Conservation (phyloP, 129 eudicot species). For the Sambucus nigra region DNA sequence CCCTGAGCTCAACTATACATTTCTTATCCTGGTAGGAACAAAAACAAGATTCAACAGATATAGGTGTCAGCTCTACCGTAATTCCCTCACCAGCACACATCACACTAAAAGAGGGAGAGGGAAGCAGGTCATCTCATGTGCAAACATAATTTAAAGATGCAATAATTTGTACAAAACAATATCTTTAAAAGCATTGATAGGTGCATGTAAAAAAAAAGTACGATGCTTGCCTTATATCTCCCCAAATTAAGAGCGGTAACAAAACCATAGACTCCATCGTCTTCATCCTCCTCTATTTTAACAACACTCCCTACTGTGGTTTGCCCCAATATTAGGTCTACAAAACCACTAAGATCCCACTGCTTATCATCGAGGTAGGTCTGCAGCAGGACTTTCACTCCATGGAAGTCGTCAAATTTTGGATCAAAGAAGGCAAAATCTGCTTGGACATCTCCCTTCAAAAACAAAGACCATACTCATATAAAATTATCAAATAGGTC, state of each 20-base stretch:
- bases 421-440: slow-evolving; percentile 98
- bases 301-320: slow-evolving; percentile 78
- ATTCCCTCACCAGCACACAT: too few species aligned
- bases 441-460: slow-evolving; percentile 84
- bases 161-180: not conserved
- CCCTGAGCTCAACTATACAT: slow-evolving; percentile 62
- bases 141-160: too few species aligned
- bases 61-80: not conserved
- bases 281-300: slow-evolving; percentile 75
- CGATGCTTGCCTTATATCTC: slow-evolving; percentile 67
- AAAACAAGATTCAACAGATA: not conserved
- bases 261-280: slow-evolving; percentile 50
- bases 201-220: too few species aligned
- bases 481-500: not conserved
- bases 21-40: slow-evolving; percentile 36
- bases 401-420: slow-evolving; percentile 79
- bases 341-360: slow-evolving; percentile 85
- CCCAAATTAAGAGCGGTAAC: slow-evolving; percentile 72
- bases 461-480: slow-evolving; percentile 4
- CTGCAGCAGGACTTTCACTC: slow-evolving; percentile 68
- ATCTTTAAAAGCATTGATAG: too few species aligned
- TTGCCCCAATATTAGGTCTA: slow-evolving; percentile 67
- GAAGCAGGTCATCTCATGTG: too few species aligned
- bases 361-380: slow-evolving; percentile 58
- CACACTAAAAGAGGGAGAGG: too few species aligned